phyloP scores from a whole-genome alignment of 169 alveolate species.

The Cryptosporidium felis region DNA sequence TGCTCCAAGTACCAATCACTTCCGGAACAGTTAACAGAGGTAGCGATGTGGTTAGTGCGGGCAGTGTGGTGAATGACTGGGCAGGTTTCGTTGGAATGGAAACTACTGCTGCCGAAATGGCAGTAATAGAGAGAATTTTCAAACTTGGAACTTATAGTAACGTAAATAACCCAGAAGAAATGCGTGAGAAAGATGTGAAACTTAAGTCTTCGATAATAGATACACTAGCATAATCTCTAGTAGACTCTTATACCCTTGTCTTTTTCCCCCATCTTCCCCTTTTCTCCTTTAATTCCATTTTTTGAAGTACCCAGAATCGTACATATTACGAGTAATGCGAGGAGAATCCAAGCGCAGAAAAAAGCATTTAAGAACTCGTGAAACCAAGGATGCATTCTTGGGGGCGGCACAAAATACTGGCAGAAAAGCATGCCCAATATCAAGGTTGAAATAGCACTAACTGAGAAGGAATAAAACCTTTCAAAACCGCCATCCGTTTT shows the following conservation, averaged over 20 bases:
- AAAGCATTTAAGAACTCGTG: constrained; percentile 55
- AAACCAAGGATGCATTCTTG: constrained; percentile 32
- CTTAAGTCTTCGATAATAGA: constrained; percentile 78
- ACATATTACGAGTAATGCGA: constrained; percentile 6
- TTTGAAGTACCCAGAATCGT: background rate
- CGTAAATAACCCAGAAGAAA: constrained; percentile 73
- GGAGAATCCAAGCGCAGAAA: constrained; percentile 28
- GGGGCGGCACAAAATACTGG: constrained; percentile 23
- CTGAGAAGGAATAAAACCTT: background rate
- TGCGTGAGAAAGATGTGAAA: constrained; percentile 72
- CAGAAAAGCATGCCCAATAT: constrained; percentile 7
- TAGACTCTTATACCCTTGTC: background rate
- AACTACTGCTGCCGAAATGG: constrained; percentile 98
- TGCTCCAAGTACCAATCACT: constrained; percentile 94
- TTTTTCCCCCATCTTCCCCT: background rate
- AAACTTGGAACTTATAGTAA: constrained; percentile 84
- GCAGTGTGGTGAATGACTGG: constrained; percentile 98
- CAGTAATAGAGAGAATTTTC: constrained; percentile 94
- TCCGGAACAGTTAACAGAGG: constrained; percentile 99
- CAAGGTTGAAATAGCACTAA: background rate
- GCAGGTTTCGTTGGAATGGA: constrained; percentile 98
- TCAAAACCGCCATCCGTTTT: background rate
- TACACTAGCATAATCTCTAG: constrained; percentile 71
- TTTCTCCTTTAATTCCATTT: background rate
- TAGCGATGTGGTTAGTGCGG: constrained; percentile 94